Conservation (phyloP, 345 rosid species). For the Tarenaya hassleriana region DNA sequence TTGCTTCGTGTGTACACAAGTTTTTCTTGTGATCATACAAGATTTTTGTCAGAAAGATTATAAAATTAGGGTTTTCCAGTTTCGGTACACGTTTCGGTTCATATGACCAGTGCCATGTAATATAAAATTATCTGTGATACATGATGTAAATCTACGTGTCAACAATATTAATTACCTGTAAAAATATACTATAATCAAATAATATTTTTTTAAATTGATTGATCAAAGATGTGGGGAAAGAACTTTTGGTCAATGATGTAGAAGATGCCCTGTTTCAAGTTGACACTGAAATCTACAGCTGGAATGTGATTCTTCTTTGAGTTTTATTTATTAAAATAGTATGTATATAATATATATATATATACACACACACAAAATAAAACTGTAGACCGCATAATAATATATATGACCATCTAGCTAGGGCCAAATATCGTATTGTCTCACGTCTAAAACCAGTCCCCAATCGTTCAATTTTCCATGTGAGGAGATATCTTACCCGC, state of each 20-base stretch:
- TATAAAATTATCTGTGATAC: conserved; percentile 1
- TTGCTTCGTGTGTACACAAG: background rate
- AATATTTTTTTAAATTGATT: conserved; percentile 1
- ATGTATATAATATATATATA: background rate
- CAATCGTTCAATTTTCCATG: conserved; percentile 17
- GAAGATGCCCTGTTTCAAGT: conserved; percentile 34
- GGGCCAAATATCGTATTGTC: conserved; percentile 10
- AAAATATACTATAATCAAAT: background rate
- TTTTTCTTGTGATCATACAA: conserved; percentile 5
- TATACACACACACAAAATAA: background rate
- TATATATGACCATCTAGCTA: conserved; percentile 13
- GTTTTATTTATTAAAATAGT: conserved; percentile 7
- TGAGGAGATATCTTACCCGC: conserved; percentile 18
- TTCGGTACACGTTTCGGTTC: conserved; percentile 20
- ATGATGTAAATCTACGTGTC: conserved; percentile 16
- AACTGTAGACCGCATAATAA: background rate
- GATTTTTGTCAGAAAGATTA: background rate
- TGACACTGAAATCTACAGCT: conserved; percentile 32
- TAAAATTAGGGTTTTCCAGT: conserved; percentile 11
- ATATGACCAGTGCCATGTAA: conserved; percentile 18
- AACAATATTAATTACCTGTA: conserved; percentile 6
- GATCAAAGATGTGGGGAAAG: conserved; percentile 27
- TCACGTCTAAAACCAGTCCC: conserved; percentile 24
- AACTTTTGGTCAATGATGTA: conserved; percentile 31
- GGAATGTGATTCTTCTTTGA: conserved; percentile 27